Evolutionary conservation across 352 stramenopile genomes (phyloP).

Genomic region (Phytophthora hibernalis): DNA sequence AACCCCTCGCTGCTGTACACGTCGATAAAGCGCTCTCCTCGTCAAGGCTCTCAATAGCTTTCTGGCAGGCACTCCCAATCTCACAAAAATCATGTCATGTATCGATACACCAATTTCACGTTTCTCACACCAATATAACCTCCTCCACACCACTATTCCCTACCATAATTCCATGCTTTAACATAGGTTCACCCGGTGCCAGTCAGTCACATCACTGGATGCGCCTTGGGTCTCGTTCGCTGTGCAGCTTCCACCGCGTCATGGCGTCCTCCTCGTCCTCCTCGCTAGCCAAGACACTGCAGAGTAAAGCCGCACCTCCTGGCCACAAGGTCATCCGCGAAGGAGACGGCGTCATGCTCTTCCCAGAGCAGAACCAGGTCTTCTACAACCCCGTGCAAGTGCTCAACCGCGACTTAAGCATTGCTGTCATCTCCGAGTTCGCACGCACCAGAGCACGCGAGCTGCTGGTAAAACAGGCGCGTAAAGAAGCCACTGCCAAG

Average conservation of each 20-base stretch:
- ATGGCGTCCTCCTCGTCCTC: slow-evolving; percentile 55
- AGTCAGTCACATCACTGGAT: slow-evolving; percentile 24
- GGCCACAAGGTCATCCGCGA: slow-evolving; percentile 91
- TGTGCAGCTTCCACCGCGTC: slow-evolving; percentile 6
- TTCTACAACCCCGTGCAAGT: slow-evolving; percentile 96
- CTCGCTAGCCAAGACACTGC: slow-evolving; percentile 64
- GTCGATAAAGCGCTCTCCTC: neutral
- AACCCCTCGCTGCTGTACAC: slow-evolving; percentile 13
- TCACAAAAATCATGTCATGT: slow-evolving; percentile 29
- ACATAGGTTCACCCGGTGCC: neutral
- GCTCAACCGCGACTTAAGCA: slow-evolving; percentile 99
- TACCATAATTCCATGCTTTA: neutral
- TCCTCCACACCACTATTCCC: neutral
- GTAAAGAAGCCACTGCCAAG: slow-evolving; percentile 54
- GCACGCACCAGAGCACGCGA: slow-evolving; percentile 88
- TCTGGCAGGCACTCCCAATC: neutral
- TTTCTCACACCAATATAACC: no score
- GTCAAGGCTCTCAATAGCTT: neutral
- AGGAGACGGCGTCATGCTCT: slow-evolving; percentile 92
- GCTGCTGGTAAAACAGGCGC: slow-evolving; percentile 77
- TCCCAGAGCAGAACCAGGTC: slow-evolving; percentile 90
- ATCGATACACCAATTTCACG: neutral
- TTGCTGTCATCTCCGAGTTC: slow-evolving; percentile 98
- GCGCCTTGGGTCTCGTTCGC: slow-evolving; percentile 19
- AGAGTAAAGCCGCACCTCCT: slow-evolving; percentile 59